Percentiles rank a stretch among this genome's conserved stretches.
Evolutionary conservation across 1,139 yeast genomes (phyloP).

Genomic region (Arxiozyma telluris): DNA sequence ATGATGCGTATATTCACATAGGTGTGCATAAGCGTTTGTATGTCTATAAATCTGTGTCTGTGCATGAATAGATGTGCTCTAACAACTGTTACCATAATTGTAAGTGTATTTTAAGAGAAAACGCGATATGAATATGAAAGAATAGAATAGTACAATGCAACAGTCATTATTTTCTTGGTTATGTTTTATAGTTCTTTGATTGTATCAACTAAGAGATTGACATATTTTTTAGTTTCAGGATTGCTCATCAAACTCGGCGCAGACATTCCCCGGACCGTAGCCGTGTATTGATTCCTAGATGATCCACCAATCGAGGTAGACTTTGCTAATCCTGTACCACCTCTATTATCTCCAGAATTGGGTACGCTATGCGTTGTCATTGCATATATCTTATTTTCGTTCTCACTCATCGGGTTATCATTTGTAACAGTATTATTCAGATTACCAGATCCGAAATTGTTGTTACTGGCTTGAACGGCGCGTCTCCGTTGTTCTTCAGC

Average conservation of each 20-base stretch:
- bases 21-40: not conserved
- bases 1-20: not conserved
- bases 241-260: constrained; percentile 2
- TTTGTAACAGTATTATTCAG: constrained; percentile 3
- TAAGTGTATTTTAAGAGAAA: too few relatives aligned
- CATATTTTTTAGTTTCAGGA: constrained; percentile 2
- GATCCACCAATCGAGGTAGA: not conserved
- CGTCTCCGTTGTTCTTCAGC: constrained; percentile 13
- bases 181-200: not conserved
- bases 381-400: not conserved
- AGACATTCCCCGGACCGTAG: not conserved
- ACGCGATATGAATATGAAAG: too few relatives aligned
- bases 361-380: not conserved
- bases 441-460: constrained; percentile 6
- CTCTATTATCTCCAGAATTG: not conserved
- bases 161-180: not conserved
- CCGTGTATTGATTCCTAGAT: not conserved
- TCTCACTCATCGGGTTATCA: constrained; percentile 1
- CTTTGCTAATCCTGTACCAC: not conserved
- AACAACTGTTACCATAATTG: not conserved
- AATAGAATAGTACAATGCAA: not conserved
- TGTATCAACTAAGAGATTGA: constrained; percentile 1
- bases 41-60: not conserved
- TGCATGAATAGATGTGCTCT: too few relatives aligned
- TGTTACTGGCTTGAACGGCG: constrained; percentile 7